Evolutionary conservation across 1,139 yeast genomes (phyloP).

Genomic region (Taiozyma sp.): DNA sequence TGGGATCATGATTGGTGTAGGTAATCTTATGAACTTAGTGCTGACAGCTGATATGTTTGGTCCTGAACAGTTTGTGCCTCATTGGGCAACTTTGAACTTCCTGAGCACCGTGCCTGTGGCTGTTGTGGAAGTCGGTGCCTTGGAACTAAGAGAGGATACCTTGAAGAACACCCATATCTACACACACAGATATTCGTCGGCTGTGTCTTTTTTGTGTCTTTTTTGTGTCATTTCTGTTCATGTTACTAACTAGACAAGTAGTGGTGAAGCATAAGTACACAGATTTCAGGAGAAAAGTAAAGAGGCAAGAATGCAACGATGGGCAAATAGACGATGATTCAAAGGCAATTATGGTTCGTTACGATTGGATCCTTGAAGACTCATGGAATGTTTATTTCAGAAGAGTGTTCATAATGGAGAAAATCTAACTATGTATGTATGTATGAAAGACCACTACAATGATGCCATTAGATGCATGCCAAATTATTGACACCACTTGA

Average conservation of each 20-base stretch:
- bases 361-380: conserved; percentile 7
- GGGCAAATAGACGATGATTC: not conserved
- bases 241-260: conserved; percentile 6
- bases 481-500: not conserved
- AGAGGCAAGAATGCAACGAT: not conserved
- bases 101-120: conserved; percentile 35
- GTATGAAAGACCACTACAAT: not conserved
- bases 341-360: conserved; percentile 2
- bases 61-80: conserved; percentile 45
- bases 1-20: conserved; percentile 56
- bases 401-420: conserved; percentile 17
- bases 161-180: conserved; percentile 40
- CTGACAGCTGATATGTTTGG: conserved; percentile 49
- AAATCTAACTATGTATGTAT: conserved; percentile 5
- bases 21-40: conserved; percentile 57
- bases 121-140: conserved; percentile 45
- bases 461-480: not conserved
- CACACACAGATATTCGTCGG: conserved; percentile 60
- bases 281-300: not conserved
- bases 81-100: conserved; percentile 53
- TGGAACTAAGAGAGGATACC: conserved; percentile 35
- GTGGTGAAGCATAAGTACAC: not conserved
- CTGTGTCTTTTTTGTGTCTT: conserved; percentile 38
- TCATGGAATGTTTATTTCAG: conserved; percentile 7
- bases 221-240: conserved; percentile 13